Base-by-base conservation (phyloP, 2,329 filamentous ascomycete genomes). In the Xylaria sp. region DNA sequence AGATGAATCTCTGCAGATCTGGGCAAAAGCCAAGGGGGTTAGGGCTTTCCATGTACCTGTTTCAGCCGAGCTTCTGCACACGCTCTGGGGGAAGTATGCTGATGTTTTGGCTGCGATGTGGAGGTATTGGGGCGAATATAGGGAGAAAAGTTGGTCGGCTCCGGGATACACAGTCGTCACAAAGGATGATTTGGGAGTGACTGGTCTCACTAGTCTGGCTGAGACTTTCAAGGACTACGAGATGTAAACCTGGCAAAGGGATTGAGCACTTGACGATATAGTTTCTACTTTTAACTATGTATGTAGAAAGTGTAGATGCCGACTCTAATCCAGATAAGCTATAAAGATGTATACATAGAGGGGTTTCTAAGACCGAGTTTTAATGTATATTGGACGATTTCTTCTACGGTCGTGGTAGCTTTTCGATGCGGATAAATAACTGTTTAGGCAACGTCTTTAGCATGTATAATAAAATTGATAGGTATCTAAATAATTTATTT, bases 91-190 rank as follows among this genome's bases (percentile, higher is more conserved):
- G 2, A 55, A 60, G 25, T 54, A 62, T 25, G 55, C 60, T 3
- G 68, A 70, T 50, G 8, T 70, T 13, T 29, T 70, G n/a, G 68
- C 60, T 21, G 50, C 9, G 16, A 70, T 70, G 68, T 70, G 68
- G 68, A 65, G 68, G 48, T 70, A 65, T 48, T 70, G 68, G 68
- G 65, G 64, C 16, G 68, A 64, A 12, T 60, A 23, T 37, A 40
- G 54, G 10, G 61, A 70, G 32, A 70, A 68, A 65, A 63, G 61
- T 18, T 68, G 61, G 68, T 65, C 63, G 1, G 27, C 42, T 3
- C 66, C 68, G 35, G 68, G 68, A 58, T 16, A 53, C 21, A 61
- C 37, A 13, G 50, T 69, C 12, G 50, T 69, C 29, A 68, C 55
- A 10, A 65, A 58, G 25, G 60, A 68, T 10, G 68, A 69, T 21